Base-by-base conservation (phyloP, 1,139 yeast genomes). In the Blastobotrys capitulatus region DNA sequence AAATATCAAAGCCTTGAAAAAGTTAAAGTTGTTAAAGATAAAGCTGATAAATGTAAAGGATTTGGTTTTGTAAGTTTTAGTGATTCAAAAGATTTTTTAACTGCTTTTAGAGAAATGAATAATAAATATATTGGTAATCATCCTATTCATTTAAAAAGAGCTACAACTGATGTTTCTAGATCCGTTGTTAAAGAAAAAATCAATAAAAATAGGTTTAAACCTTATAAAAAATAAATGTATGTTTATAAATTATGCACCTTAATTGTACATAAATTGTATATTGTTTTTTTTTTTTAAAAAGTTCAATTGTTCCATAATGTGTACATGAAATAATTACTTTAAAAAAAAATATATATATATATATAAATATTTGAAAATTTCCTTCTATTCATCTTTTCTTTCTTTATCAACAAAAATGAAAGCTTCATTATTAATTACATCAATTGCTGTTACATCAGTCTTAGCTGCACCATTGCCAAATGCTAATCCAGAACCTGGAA, bases 121-220 rank as follows among this genome's bases (percentile, higher is more conserved):
- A 86, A 87, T 38, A 83, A 83, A 62, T 84, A 83, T 57, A 75
- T 86, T 43, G 95, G 94, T 0, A 78, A 76, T 56, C 83, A 82
- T 56, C 94, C 94, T 0, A 80, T 85, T 32, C 83, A 78, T 55
- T 68, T 85, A 63, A 81, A 82, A 63, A 72, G 83, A 52, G 90
- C 92, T 0, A 80, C 78, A 52, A 76, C 82, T 6, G 70, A 69
- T 44, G 65, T 74, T 54, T 63, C 71, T 4, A 52, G 61, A 3
- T 60, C 51, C 6, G 53, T 46, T 16, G 40, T 37, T 16, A 37
- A 37, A 19, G 15, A 22, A 37, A 37, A 19, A n/a, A 6, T 7
- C 27, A 37, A 37, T 7, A 19, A 37, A 4, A 18, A 26, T 15
- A 16, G 26, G 19, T 20, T 19, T 19, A 37, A 37, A 19, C 40